A percentile compares a stretch with the other conserved stretches of the same genome.
Evolutionary conservation across 345 rosid species (phyloP).

Genomic region (Kernera saxatilis): DNA sequence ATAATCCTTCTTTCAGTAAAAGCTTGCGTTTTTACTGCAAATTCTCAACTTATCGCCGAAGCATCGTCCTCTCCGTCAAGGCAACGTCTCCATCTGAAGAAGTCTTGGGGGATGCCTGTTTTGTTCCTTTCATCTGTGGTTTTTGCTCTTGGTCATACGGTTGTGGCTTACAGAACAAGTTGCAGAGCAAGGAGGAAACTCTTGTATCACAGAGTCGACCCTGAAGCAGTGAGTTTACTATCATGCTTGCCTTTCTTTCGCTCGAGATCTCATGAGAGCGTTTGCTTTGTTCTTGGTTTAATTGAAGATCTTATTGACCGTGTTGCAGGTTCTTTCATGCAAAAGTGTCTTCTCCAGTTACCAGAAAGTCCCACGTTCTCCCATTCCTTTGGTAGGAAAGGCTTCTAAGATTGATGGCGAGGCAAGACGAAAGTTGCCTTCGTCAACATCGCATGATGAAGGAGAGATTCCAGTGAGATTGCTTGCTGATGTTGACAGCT

Average conservation of each 20-base stretch:
- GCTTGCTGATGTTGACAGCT: conserved; percentile 81
- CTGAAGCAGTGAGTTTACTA: conserved; percentile 67
- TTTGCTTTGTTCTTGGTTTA: neutral
- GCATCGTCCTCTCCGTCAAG: conserved; percentile 60
- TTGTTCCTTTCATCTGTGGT: conserved; percentile 85
- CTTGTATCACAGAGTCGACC: conserved; percentile 76
- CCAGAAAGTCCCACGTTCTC: conserved; percentile 94
- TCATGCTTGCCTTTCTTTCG: neutral
- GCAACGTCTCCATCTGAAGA: conserved; percentile 73
- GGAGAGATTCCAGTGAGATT: conserved; percentile 64
- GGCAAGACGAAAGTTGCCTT: conserved; percentile 53
- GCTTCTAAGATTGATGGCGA: conserved; percentile 67
- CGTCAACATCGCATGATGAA: conserved; percentile 42
- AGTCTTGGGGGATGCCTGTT: conserved; percentile 99
- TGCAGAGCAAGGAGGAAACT: conserved; percentile 88
- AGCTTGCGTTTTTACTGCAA: conserved; percentile 74
- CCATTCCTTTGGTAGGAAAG: conserved; percentile 66
- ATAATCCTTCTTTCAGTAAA: conserved; percentile 69
- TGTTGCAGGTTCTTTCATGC: conserved; percentile 71
- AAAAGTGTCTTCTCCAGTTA: conserved; percentile 73
- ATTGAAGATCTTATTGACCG: neutral
- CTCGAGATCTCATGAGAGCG: too few relatives aligned
- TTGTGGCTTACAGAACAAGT: conserved; percentile 90
- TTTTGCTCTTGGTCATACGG: conserved; percentile 89
- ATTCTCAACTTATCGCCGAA: conserved; percentile 67